Evolutionary conservation across 768 basidiomycete species (phyloP).

Genomic region (Podaxis pistillaris): DNA sequence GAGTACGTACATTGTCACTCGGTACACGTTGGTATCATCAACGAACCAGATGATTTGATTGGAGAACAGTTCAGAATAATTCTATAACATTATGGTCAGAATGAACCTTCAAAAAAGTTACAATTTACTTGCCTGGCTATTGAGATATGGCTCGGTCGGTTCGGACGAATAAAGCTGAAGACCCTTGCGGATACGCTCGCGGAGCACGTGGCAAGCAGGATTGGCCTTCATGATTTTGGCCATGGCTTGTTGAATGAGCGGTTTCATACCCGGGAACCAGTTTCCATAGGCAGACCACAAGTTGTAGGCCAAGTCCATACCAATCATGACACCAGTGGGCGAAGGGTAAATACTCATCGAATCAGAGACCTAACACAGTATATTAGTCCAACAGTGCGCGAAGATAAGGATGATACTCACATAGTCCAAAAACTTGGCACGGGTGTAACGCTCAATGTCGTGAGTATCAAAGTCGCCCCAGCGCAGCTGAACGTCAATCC

Average conservation of each 20-base stretch:
- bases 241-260: conserved; percentile 97
- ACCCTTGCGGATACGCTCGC: conserved; percentile 98
- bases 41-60: conserved; percentile 99
- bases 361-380: conserved; percentile 67
- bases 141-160: conserved; percentile 98
- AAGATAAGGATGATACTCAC: conserved; percentile 37
- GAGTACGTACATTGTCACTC: conserved; percentile 77
- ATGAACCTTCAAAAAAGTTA: not conserved
- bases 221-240: conserved; percentile 99
- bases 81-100: conserved; percentile 34
- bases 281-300: conserved; percentile 98
- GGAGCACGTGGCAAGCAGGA: conserved; percentile 93
- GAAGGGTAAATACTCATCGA: conserved; percentile 99
- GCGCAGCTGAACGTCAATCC: conserved; percentile 93
- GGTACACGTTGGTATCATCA: conserved; percentile 99
- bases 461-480: conserved; percentile 99
- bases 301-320: conserved; percentile 98
- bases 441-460: conserved; percentile 97
- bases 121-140: conserved; percentile 67
- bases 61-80: conserved; percentile 94
- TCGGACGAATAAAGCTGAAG: conserved; percentile 98
- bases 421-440: conserved; percentile 99
- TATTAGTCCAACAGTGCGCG: conserved; percentile 1
- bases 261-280: conserved; percentile 99
- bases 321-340: conserved; percentile 98